Base-by-base conservation (phyloP, 352 stramenopile genomes). In the Phytophthora litchii region DNA sequence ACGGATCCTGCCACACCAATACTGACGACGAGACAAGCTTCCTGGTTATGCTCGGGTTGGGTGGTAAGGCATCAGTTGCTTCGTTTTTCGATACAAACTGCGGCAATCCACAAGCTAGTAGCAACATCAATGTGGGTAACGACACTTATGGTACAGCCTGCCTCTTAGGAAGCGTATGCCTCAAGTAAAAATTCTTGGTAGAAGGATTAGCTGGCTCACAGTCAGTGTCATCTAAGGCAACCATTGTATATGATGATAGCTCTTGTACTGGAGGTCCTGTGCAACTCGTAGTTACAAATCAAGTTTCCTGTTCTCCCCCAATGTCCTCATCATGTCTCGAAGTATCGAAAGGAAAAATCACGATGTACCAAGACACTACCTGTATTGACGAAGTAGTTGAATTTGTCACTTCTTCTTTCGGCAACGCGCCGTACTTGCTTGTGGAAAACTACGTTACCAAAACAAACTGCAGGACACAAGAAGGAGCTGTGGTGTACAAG, bases 281-380 rank as follows among this genome's bases (percentile, higher is more conserved):
- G 11, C 41, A 60, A 38, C 31, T 59, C 13, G 20, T 59, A 7
- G 51, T 42, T 12, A 59, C 27, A n/a, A 51, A 51, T 38, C 38
- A 59, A 35, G 2, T 35, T 16, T 27, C 19, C 4, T 59, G 51
- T 42, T 51, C 51, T 4, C 3, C 19, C 3, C 37, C 49, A 6
- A n/a, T 6, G 40, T 11, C 12, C 17, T 29, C 29, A 23, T 6
- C 5, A 2, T 59, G 51, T 6, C 34, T 34, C 6, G 19, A 43
- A 31, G 21, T 32, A n/a, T 16, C 6, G 23, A 32, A 31, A 0
- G 32, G 10, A 1, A 11, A 25, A 8, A 53, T 21, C 13, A 44
- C 31, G 1, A 14, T 60, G 10, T 60, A 46, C 21, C 20, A 53
- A 35, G 9, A 37, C 14, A 16, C 53, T 13, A n/a, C 25, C 3